Base-by-base conservation (phyloP, 2,329 filamentous ascomycete species). In the Sporothrix dimorphospora region DNA sequence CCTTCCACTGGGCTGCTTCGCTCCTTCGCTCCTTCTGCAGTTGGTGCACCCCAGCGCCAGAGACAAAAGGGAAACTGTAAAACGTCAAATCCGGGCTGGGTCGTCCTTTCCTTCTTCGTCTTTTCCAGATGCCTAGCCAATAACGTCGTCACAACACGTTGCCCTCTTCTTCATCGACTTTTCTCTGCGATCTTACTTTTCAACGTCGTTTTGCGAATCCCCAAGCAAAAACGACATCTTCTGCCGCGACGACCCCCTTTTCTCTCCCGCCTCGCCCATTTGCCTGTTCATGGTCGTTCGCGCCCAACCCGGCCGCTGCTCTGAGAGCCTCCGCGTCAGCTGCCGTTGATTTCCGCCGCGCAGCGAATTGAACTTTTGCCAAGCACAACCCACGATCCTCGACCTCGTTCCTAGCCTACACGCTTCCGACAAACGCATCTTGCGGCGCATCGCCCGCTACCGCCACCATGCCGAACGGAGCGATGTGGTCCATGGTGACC, bases 401-500 rank as follows among this genome's bases (percentile, higher is more conserved):
- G 34, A 24, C 38, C 16, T n/a, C 27, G 9, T 16, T 16, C 51
- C 24, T 19, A 12, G 9, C 51, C 24, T 4, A 59, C 4, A 27
- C 59, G 59, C 59, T 42, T 21, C 5, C 63, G 16, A 27, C 38
- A 11, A 12, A 45, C n/a, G 8, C 34, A 24, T n/a, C 16, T 34
- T 9, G 24, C 42, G 27, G 59, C 71, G 19, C 66, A 66, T 47
- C 24, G 16, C 38, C 14, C 59, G 40, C 42, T 49, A 42, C 45
- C 34, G 63, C 63, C 63, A 66, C 42, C 40, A 66, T 66, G 63
- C 40, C 42, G 42, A 49, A 47, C 45, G 63, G 45, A 34, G 63
- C 42, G 24, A 67, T 67, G 45, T 67, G 65, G 65, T 67, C 65
- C 45, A 38, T 79, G 69, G 74, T 82, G 65, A 79, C 79, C 76